Evolutionary conservation across 1,284 basidiomycete species (phyloP), one percentile per base, ranked within the genome.

Genomic region (Tilletia indica): DNA sequence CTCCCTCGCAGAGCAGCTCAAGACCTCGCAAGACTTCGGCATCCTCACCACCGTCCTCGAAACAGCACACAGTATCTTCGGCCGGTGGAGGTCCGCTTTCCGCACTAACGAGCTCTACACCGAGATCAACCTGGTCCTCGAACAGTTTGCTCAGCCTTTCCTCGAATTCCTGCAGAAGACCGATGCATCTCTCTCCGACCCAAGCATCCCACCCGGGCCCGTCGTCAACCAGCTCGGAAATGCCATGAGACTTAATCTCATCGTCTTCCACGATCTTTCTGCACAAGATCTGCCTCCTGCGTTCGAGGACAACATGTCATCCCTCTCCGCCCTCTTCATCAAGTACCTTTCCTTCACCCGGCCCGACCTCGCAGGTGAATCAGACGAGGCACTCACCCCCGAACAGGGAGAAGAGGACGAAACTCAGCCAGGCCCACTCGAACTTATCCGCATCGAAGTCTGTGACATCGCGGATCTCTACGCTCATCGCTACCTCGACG

Each of bases 31-130:
- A 88, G 90, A 97, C 82, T 94, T 92, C 84, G 90, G 91, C 75
- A 85, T 93, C 78, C 96, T 97, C 83, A 88, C 94, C 49, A 93
- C 92, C 70, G 92, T 99, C 8, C 88, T 99, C 48, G 90, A 96
- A 79, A 95, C 95, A 0, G 93, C 94, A 0, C 96, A 98, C 85
- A 94, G 93, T 54, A 98, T 99, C 81, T 98, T 97, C 86, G 89
- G 90, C 70, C 89, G 90, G 76, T 99, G 96, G 96, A 89, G 96
- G 70, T 90, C 93, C 4, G 92, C 92, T 79, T 92, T 95, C 80
- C 90, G 94, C 71, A 91, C 92, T 5, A 91, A 99, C 86, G 85
- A 88, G 56, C 90, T 99, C 68, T 99, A 92, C 87, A 88, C 90
- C 2, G 91, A 93, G 81, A 98, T 99, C 87, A 97, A 97, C 86